phyloP scores from a whole-genome alignment of 2,329 filamentous ascomycete genomes.

The Ilyonectria destructans region DNA sequence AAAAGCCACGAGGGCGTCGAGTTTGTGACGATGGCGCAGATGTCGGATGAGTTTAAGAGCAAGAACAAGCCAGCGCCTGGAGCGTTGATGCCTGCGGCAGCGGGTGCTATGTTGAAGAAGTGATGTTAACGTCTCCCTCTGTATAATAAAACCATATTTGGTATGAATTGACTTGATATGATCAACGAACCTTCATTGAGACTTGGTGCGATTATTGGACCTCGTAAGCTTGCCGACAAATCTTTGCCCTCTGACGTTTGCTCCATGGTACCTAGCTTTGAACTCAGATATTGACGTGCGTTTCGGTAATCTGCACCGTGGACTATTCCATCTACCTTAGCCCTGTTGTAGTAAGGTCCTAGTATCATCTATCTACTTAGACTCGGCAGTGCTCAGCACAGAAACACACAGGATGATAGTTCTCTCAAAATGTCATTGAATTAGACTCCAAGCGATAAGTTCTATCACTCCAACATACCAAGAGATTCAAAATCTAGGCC shows the following conservation, averaged over 20 bases:
- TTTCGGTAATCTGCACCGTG: neutral
- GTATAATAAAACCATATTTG: neutral
- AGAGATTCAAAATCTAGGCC: neutral
- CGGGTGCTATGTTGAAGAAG: slow-evolving; percentile 66
- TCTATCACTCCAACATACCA: neutral
- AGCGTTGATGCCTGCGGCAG: slow-evolving; percentile 73
- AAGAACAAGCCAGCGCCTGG: slow-evolving; percentile 72
- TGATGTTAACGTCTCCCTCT: neutral
- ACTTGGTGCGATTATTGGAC: neutral
- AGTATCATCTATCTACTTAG: neutral
- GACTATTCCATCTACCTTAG: neutral
- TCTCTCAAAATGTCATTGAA: neutral
- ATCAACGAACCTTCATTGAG: neutral
- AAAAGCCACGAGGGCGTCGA: slow-evolving; percentile 74
- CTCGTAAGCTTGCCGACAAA: neutral
- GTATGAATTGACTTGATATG: neutral
- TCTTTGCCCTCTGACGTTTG: neutral
- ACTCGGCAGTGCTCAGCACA: neutral
- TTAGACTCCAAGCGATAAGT: neutral
- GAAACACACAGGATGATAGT: neutral
- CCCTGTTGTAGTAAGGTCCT: too few relatives aligned
- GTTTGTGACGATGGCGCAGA: slow-evolving; percentile 80
- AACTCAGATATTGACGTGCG: too few relatives aligned
- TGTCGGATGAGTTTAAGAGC: slow-evolving; percentile 81
- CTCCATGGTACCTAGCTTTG: too few relatives aligned